A percentile compares a stretch with the other conserved stretches of the same genome.
Evolutionary conservation across 768 basidiomycete species (phyloP).

Genomic region (Kwoniella shandongensis): DNA sequence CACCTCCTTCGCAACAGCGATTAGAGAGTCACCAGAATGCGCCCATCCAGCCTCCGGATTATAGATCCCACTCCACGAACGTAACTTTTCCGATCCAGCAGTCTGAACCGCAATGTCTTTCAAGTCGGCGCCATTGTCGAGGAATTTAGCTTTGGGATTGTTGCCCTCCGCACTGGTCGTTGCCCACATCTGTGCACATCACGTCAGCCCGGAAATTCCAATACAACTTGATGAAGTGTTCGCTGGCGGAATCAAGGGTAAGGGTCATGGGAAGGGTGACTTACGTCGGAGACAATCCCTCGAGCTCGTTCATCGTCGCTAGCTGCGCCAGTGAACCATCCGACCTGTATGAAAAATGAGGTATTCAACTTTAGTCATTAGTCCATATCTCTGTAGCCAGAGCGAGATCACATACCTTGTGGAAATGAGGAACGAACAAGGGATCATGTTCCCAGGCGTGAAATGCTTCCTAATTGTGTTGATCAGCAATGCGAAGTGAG

Average conservation of each 20-base stretch:
- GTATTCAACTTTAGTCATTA: neutral
- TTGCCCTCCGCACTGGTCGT: constrained; percentile 1
- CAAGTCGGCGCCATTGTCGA: constrained; percentile 1
- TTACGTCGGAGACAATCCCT: constrained; percentile 3
- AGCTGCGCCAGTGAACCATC: constrained; percentile 8
- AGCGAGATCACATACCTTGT: neutral
- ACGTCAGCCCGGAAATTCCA: too few species aligned
- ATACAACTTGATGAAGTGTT: neutral
- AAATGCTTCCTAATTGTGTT: constrained; percentile 9
- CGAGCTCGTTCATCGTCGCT: constrained; percentile 2
- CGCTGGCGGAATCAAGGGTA: neutral
- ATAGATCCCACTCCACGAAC: neutral
- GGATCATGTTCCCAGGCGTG: constrained; percentile 2
- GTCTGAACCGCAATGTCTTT: constrained; percentile 3
- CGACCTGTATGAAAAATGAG: too few species aligned
- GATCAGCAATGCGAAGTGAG: too few species aligned
- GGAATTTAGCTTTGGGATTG: neutral
- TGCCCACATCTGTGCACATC: constrained; percentile 6
- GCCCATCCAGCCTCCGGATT: constrained; percentile 10
- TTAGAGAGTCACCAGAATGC: constrained; percentile 4
- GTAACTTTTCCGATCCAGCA: constrained; percentile 1
- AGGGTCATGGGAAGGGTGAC: neutral
- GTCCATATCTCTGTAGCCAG: neutral
- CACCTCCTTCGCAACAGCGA: constrained; percentile 1
- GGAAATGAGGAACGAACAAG: constrained; percentile 5